Evolutionary conservation across 345 rosid species (phyloP), one percentile per base, ranked within the genome.

Genomic region (Syzygium jambos): DNA sequence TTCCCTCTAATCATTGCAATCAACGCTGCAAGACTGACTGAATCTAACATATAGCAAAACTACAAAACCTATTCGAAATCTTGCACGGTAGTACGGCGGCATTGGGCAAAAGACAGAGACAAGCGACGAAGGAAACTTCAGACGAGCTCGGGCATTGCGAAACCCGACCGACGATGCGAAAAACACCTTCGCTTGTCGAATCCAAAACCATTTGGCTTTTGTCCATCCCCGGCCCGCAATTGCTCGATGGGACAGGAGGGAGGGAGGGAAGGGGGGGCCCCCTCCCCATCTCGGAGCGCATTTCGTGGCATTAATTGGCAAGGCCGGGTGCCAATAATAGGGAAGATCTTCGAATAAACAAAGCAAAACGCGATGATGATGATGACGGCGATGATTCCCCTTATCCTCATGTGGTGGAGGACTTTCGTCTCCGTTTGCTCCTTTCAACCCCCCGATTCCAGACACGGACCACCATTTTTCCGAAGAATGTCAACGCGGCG

Each of bases 221-320:
- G 49, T 22, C 27, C 78, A 0, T 43, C 46, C 7, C 46, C 7
- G 7, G 46, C 49, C 19, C 65, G 46, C 43, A 7, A 68, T 17
- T 9, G 78, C 78, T 68, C 78, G 78, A 30, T 21, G 78, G 78
- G 78, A 68, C 30, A 65, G 43, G 78, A 30, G 41, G 22, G 22
- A 1, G 11, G 9, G 57, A 0, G 57, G 52, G 14, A 0, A 3
- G 21, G 21, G 1, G 21, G 11, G 43, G 46, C 13, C 2, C 19
- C 19, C 17, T 19, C 51, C 86, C 87, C 52, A 11, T n/a, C 78
- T 57, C 78, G 55, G 41, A 77, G 22, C 87, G 84, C 87, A 86
- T 34, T 16, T 86, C 30, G 5, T 77, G 87, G 83, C 87, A 80
- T 86, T 73, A 80, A 86, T 86, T 86, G 13, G 61, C 77, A 73